Conservation (phyloP, 2,329 filamentous ascomycete genomes). For the Pyrenochaeta sp. region DNA sequence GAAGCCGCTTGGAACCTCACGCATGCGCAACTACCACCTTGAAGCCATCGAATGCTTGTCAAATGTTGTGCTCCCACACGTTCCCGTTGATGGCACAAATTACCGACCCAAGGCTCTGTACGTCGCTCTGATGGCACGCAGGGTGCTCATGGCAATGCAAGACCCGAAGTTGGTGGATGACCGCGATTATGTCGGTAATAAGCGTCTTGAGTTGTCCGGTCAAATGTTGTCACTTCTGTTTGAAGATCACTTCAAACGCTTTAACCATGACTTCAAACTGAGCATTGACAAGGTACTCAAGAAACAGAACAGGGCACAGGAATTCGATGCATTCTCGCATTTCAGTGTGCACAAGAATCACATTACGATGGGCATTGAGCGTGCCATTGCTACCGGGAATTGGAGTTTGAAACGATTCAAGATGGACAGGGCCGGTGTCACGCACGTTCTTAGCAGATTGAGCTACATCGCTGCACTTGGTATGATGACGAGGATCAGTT, state of each 20-base stretch:
- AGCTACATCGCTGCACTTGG: constrained; percentile 97
- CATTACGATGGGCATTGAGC: constrained; percentile 92
- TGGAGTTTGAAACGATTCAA: constrained; percentile 98
- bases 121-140: constrained; percentile 95
- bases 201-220: constrained; percentile 91
- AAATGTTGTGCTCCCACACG: constrained; percentile 92
- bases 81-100: constrained; percentile 88
- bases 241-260: constrained; percentile 97
- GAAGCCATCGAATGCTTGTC: constrained; percentile 93
- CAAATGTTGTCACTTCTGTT: constrained; percentile 94
- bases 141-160: constrained; percentile 92
- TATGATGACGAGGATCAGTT: constrained; percentile 99
- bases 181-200: constrained; percentile 97
- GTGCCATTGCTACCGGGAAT: constrained; percentile 96
- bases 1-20: constrained; percentile 63
- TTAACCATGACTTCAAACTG: constrained; percentile 86
- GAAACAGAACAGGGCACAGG: constrained; percentile 87
- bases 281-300: constrained; percentile 96
- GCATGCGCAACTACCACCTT: constrained; percentile 78
- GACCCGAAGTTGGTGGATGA: constrained; percentile 92
- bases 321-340: constrained; percentile 86
- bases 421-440: constrained; percentile 97
- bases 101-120: constrained; percentile 98
- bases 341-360: constrained; percentile 84
- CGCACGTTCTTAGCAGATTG: constrained; percentile 91